Evolutionary conservation across 192 early-diverging fungal genomes (phyloP), one percentile per base, ranked within the genome.

Genomic region (Funneliformis geosporum): DNA sequence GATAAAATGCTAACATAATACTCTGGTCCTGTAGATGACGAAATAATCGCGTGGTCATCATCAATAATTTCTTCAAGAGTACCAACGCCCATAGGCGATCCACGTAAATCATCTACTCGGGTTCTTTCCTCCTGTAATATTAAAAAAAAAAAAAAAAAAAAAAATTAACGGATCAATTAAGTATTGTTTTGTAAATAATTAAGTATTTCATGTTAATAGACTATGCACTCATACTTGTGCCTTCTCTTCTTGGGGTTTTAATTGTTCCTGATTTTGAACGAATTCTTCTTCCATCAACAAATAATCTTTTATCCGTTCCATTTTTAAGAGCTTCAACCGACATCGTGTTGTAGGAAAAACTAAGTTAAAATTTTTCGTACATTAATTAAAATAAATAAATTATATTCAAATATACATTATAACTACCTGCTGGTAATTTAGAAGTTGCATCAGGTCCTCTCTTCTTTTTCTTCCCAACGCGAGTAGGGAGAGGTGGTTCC

Each of bases 41-140:
- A 96, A 50, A 99, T 93, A 83, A 99, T 99, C 55, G 96, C 98
- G 79, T 99, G 98, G 85, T 99, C 95, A 80, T 99, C 98, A 83
- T 99, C 98, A 87, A 99, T 98, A 73, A 99, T 98, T 81, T 99
- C 98, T 83, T 99, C 98, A 40, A 99, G 88, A 1, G 93, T 91
- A 10, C 98, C 97, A 6, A 99, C 96, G 46, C 92, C 88, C 97
- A 99, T 99, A 14, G 98, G 98, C 46, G 93, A 94, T 16, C 98
- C 98, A 68, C 98, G 93, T 62, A 99, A 86, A 85, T 96, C 95
- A 80, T 99, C 98, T 1, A 99, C 95, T 61, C 93, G 90, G 46
- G 94, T 92, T 73, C 98, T 92, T 84, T 98, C 97, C 85, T 97
- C 97, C 86, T 96, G 87, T 23, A 5, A 61, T 39, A n/a, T n/a